Base-by-base conservation (phyloP, 306 rosid genomes). In the Cucurbita pepo region DNA sequence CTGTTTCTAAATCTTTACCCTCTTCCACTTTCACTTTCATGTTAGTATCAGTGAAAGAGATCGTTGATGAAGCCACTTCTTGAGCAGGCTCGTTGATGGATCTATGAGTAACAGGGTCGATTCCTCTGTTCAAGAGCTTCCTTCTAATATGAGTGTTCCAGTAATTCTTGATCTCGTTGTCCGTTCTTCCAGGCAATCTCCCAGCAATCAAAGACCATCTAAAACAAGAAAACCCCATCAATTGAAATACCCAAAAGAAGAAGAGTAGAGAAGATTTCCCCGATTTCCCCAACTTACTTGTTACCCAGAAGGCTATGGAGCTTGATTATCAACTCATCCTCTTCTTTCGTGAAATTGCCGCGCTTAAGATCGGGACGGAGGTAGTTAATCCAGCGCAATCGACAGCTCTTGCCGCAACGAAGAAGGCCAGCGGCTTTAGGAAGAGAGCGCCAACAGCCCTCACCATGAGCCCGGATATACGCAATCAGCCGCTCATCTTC, bases 161-260 rank as follows among this genome's bases (percentile, higher is more conserved):
- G 56, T 94, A 94, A 34, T 94, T 94, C 87, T 94, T 94, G 53
- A 94, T 94, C 85, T 94, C 98, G 77, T 94, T 94, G 76, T 94
- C 97, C 21, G 98, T 94, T 87, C 98, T 82, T 14, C 98, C 98
- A 0, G 97, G 96, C 37, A 94, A 84, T 80, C 97, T 87, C 15
- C 97, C 97, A 2, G 98, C 98, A n/a, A 94, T 94, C 56, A 94
- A 76, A 56, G 97, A 90, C 98, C 98, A 94, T 77, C 97, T 94
- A 53, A 8, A 71, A 60, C 30, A 71, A 10, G 7, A 50, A 50
- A 40, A 63, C 83, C 83, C 86, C 77, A 40, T 78, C 51, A 76
- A 9, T 48, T 8, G 7, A 21, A 38, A 52, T 19, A 5, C 60
- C 36, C 40, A 6, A 71, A 69, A n/a, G 16, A 52, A 9, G 0